A percentile compares a stretch with the other conserved stretches of the same genome.
Evolutionary conservation across 1,284 basidiomycete genomes (phyloP).

Genomic region (Marasmius sp.): DNA sequence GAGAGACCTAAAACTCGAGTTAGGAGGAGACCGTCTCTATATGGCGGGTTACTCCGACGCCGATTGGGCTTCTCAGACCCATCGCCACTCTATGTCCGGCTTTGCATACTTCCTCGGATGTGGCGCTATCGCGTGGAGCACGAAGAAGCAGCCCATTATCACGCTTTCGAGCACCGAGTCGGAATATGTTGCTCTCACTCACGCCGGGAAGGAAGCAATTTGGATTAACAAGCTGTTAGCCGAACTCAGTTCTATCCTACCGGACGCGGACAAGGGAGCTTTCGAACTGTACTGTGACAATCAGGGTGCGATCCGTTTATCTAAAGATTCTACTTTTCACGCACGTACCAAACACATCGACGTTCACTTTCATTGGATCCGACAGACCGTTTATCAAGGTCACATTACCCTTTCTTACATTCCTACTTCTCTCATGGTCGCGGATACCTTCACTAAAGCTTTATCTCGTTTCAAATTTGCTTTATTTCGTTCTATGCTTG

Average conservation of each 20-base stretch:
- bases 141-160: constrained; percentile 30
- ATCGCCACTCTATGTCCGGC: constrained; percentile 24
- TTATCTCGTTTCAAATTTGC: not conserved
- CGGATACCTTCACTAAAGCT: constrained; percentile 4
- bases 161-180: constrained; percentile 37
- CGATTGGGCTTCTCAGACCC: constrained; percentile 23
- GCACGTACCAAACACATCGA: constrained; percentile 3
- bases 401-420: not conserved
- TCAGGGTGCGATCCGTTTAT: not conserved
- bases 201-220: constrained; percentile 29
- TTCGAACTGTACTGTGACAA: not conserved
- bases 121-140: constrained; percentile 32
- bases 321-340: constrained; percentile 1
- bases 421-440: not conserved
- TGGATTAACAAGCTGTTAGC: not conserved
- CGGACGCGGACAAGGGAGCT: not conserved
- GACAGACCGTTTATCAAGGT: not conserved
- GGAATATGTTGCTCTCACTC: constrained; percentile 35
- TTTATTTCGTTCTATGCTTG: not conserved
- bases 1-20: constrained; percentile 16
- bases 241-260: not conserved
- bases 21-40: constrained; percentile 12
- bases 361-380: not conserved
- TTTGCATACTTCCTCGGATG: constrained; percentile 20
- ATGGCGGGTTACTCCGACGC: constrained; percentile 22